Evolutionary conservation across 1,284 basidiomycete genomes (phyloP), one percentile per base, ranked within the genome.

Genomic region (Ustilago crameri): DNA sequence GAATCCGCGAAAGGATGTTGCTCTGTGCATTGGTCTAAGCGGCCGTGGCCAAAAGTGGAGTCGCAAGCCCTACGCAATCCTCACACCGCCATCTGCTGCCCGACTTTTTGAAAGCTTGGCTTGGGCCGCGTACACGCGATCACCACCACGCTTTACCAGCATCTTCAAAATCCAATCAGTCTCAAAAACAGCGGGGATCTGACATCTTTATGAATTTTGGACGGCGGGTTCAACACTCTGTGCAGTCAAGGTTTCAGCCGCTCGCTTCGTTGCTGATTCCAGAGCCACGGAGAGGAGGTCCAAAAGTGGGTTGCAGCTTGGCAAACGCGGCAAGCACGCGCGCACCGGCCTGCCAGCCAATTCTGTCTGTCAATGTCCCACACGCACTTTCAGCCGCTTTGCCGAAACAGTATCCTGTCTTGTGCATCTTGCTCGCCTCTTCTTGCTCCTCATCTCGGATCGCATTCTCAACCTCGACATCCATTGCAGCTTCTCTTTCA

Each of bases 121-220:
- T 32, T 20, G 18, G 64, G 64, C 64, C 64, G 64, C 64, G 64
- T 53, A 53, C 26, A 44, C 64, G 64, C 64, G 64, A 67, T 67
- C 64, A 67, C 64, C 52, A 56, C 37, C 10, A 20, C 24, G n/a
- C 20, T 5, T 23, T 18, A 27, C n/a, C 27, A n/a, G 15, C 14
- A 24, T 40, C 12, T 10, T n/a, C n/a, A n/a, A n/a, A n/a, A n/a
- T n/a, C n/a, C n/a, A n/a, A n/a, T n/a, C n/a, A n/a, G n/a, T n/a
- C n/a, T n/a, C n/a, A n/a, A n/a, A n/a, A n/a, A n/a, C n/a, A n/a
- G n/a, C n/a, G n/a, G n/a, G n/a, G 7, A 30, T 41, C 9, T 49
- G 15, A 15, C 34, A 30, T 30, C 30, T 30, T 30, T 30, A n/a
- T n/a, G n/a, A n/a, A n/a, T 30, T 12, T 30, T 30, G 7, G 12